Evolutionary conservation across 2,329 filamentous ascomycete genomes (phyloP), one percentile per base, ranked within the genome.

Genomic region (Scopulariopsis brevicaulis): DNA sequence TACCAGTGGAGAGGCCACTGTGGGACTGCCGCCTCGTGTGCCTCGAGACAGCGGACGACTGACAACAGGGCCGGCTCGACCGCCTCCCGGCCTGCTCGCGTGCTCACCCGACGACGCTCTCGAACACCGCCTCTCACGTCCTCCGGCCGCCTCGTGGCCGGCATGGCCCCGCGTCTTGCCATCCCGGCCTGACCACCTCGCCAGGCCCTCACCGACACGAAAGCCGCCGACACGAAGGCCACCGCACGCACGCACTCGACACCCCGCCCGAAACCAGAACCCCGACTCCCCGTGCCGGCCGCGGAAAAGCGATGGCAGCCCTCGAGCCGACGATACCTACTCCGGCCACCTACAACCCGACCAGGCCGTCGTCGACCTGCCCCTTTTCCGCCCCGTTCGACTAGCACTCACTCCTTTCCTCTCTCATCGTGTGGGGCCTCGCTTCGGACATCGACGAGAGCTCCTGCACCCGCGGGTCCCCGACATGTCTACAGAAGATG

Each of bases 401-500:
- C 46, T 50, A 50, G n/a, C 28, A 32, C 28, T 40, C 37, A 18
- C 22, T 24, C 12, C 20, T 3, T 50, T 50, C 11, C 46, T 24
- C 43, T 48, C 46, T 24, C n/a, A 50, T 48, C 43, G 40, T 15
- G 40, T 32, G 28, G 28, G 28, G 28, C 8, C 28, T 32, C 40
- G 14, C 40, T n/a, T 7, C 11, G 6, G 15, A 15, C n/a, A 15
- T n/a, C 15, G 14, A n/a, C 40, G 40, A 46, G 40, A 46, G 40
- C 40, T 18, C 37, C 40, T n/a, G 20, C 18, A 40, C 3, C 37
- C 37, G 37, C 46, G 8, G 6, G 5, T 12, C 22, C 56, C 37
- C 35, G 56, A 58, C 34, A 58, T 58, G 56, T 54, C 56, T 54
- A 54, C 56, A 51, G 40, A 32, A 25, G 15, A 54, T 48, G 56